Evolutionary conservation across 73 alveolate genomes (phyloP), one percentile per base, ranked within the genome.

Genomic region (Halteria grandinella): DNA sequence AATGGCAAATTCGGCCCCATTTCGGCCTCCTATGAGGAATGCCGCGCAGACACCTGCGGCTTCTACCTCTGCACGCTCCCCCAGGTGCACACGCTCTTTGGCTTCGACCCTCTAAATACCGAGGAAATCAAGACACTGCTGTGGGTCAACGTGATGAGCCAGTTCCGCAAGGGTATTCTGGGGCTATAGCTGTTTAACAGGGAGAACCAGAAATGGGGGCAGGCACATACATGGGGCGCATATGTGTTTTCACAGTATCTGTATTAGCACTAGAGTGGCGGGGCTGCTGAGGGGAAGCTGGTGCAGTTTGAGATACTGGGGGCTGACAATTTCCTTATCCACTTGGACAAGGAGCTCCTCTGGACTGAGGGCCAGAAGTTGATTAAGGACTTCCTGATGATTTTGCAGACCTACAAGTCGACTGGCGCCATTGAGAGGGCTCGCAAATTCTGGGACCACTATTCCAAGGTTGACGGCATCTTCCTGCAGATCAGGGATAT

Each of bases 31-130:
- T 79, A 89, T 66, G 95, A 91, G 57, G 99, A 94, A 60, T 92
- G 96, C 52, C 79, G 94, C 70, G 96, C 98, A 8, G 91, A 89
- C 23, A 53, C 93, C 25, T 83, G 69, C 14, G 95, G 95, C 21
- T 71, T 94, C 50, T 89, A 84, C 84, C 79, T 94, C 32, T 60
- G 94, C 54, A 82, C 82, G 28, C 83, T 80, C 60, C 81, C 80
- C 55, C 80, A 89, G 17, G 80, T 81, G 24, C 85, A 83, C 71
- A 90, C 70, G 31, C 39, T 80, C 41, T 90, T 90, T 72, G 58
- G 58, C 12, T 47, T 7, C 31, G n/a, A n/a, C n/a, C n/a, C n/a
- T n/a, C n/a, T n/a, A n/a, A 5, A 15, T 7, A 60, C 45, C 44
- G 88, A 40, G 21, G 91, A 83, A 51, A 62, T 52, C 75, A 87